Evolutionary conservation across 2,329 filamentous ascomycete species (phyloP), one percentile per base, ranked within the genome.

Genomic region (Plenodomus biglobosus): DNA sequence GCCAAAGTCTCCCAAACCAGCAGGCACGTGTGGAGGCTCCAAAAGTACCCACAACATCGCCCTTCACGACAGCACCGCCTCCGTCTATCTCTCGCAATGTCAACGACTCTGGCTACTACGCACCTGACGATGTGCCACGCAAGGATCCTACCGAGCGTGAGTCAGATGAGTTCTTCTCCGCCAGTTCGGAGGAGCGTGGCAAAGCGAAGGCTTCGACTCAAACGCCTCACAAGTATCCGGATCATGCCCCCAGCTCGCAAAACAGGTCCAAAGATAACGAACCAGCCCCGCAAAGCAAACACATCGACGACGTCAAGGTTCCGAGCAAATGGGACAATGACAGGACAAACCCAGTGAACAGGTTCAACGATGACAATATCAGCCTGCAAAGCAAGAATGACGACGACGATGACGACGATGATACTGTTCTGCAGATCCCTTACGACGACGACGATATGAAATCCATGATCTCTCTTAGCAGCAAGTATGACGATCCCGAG

Each of bases 71-170:
- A 19, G 44, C 50, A 5, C 50, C 56, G n/a, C 53, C 54, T n/a
- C 43, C 53, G 7, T 39, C 53, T 8, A 53, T 32, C 7, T 52
- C 58, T 18, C 55, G 56, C 22, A 54, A 54, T 39, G 53, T 65
- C 3, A 48, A 64, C 10, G 67, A 69, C 42, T 69, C 66, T n/a
- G 66, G 65, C 7, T 66, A 71, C 40, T 64, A 68, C 43, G 66
- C 64, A 10, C 65, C 66, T 15, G 67, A 68, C 39, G 66, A 71
- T 32, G 37, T 49, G 13, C 46, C 51, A 22, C 56, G 52, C 15
- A 48, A 43, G 22, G 55, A 53, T 15, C 27, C 50, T 5, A 46
- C 46, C 5, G 65, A 68, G n/a, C 61, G 62, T n/a, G 67, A 69
- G 30, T 68, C 65, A 1, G 59, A 67, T 16, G 66, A 69, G 32